Evolutionary conservation across 164 flowering plant species (phyloP), one percentile per base, ranked within the genome.

Genomic region (Houttuynia cordata): DNA sequence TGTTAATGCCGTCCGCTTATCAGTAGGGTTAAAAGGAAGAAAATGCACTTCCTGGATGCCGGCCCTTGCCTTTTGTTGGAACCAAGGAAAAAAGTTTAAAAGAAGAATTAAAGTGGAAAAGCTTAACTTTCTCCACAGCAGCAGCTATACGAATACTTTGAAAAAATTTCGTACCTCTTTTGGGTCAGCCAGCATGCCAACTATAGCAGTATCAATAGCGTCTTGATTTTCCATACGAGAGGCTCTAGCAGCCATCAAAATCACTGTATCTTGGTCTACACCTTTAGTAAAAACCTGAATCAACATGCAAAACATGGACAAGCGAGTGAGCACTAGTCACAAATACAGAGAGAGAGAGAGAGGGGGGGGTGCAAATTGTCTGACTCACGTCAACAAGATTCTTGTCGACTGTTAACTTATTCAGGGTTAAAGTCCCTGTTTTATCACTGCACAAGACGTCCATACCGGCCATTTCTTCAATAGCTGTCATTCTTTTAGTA

Each of bases 391-490:
- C 95, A 63, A 91, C 77, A 56, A 88, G 94, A 70, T 72, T 87
- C 74, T 78, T 82, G 80, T 91, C 97, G 67, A 91, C 88, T 7
- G 91, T 63, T 20, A 91, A 86, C 68, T 86, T 86, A 75, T 91
- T 88, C 69, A 88, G 70, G 1, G 97, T 91, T 68, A 91, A 53
- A 57, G 97, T 91, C 65, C 96, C 97, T 37, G 96, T 88, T 70
- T 88, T 91, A 64, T 91, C 94, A 71, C 96, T 83, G 81, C 97
- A 91, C 25, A 88, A 86, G 30, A 91, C 97, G 72, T 91, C 96
- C 97, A 88, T 88, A 57, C 96, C 96, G 0, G 97, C 97, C 97
- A 91, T 87, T 77, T 88, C 97, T 69, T 91, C 96, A 47, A 91
- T 89, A 18, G 98, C 96, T 49, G 96, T 91, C 98, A 91, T 88